These are phyloP conservation scores for Myxozyma kluyveri DNA, from an alignment of 805 yeast species.

Conservation along the genomic window DNA sequence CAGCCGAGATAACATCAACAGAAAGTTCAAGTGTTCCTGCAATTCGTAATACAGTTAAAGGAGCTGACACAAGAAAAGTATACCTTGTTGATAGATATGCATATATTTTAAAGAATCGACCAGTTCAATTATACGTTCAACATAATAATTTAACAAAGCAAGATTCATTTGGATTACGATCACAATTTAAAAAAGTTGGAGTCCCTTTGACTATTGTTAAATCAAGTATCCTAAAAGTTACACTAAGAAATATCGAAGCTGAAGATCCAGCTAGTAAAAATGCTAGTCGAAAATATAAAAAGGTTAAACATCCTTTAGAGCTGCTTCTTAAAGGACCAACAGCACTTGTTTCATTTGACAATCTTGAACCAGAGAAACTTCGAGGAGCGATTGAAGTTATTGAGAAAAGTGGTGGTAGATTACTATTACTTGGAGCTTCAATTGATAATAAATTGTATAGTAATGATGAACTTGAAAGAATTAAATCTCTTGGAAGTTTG, in stretches of 20 bases:
- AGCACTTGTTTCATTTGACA: constrained; percentile 67
- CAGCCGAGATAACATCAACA: constrained; percentile 1
- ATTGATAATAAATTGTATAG: constrained; percentile 61
- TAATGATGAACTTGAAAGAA: constrained; percentile 51
- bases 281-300: constrained; percentile 43
- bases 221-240: constrained; percentile 68
- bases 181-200: constrained; percentile 61
- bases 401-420: constrained; percentile 63
- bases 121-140: constrained; percentile 75
- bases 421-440: constrained; percentile 82
- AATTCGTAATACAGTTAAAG: constrained; percentile 57
- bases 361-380: constrained; percentile 68
- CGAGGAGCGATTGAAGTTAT: constrained; percentile 59
- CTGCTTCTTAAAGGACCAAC: constrained; percentile 81
- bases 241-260: constrained; percentile 65
- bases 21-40: not conserved
- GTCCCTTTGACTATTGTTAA: constrained; percentile 68
- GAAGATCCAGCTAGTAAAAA: constrained; percentile 69
- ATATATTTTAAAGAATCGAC: constrained; percentile 60
- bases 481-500: constrained; percentile 71
- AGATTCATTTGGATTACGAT: constrained; percentile 65
- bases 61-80: constrained; percentile 73
- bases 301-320: constrained; percentile 60
- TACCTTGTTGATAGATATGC: constrained; percentile 79
- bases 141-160: constrained; percentile 72